These are phyloP conservation scores for Quercus cerris DNA, from an alignment of 306 rosid genomes.

Conservation along the genomic window DNA sequence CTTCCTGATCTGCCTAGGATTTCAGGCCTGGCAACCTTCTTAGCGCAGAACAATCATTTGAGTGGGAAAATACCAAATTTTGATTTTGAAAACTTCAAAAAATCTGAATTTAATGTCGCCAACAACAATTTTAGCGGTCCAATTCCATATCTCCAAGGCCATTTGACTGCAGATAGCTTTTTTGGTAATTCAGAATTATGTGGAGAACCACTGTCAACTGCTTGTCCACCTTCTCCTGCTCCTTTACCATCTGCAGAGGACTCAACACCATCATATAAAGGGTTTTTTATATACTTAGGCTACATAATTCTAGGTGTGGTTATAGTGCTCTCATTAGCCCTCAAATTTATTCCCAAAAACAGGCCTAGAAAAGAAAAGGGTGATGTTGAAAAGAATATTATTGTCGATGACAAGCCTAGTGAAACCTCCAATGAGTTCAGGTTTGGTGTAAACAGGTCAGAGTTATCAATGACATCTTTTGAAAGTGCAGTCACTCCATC, in stretches of 20 bases:
- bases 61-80: conserved; percentile 47
- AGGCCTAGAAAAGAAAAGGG: conserved; percentile 14
- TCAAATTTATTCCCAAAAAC: conserved; percentile 11
- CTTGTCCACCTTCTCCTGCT: conserved; percentile 32
- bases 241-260: conserved; percentile 3
- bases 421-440: conserved; percentile 28
- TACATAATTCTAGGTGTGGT: conserved; percentile 37
- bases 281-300: conserved; percentile 41
- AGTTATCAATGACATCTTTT: conserved; percentile 45
- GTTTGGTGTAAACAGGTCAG: conserved; percentile 33
- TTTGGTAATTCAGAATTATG: conserved; percentile 55
- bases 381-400: conserved; percentile 5
- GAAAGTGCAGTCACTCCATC: conserved; percentile 42
- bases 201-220: conserved; percentile 46
- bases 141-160: conserved; percentile 45
- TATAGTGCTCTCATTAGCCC: conserved; percentile 27
- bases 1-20: conserved; percentile 45
- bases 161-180: conserved; percentile 43
- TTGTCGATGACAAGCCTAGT: conserved; percentile 26
- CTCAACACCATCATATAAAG: neutral
- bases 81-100: conserved; percentile 46
- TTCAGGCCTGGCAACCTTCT: conserved; percentile 46
- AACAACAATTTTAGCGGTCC: conserved; percentile 51
- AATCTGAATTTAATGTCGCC: conserved; percentile 39
- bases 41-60: conserved; percentile 46